Evolutionary conservation across 805 yeast genomes (phyloP).

Genomic region (Ogataea degrootiae): DNA sequence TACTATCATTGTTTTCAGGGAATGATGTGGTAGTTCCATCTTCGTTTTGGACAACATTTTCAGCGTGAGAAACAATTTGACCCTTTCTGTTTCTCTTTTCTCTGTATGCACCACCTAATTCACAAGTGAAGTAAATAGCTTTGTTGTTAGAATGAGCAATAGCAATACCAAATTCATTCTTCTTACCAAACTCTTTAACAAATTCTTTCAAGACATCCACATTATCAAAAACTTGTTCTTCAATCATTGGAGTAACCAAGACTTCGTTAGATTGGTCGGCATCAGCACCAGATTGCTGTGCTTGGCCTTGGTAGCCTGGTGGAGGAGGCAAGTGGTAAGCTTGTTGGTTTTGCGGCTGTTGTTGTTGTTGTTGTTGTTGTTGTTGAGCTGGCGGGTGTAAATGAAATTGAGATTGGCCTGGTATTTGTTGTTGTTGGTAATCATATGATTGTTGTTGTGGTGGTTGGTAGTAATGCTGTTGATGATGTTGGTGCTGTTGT

Average conservation of each 20-base stretch:
- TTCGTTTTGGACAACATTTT: slow-evolving; percentile 2
- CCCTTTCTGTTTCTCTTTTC: slow-evolving; percentile 37
- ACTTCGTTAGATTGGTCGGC: slow-evolving; percentile 32
- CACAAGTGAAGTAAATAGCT: slow-evolving; percentile 57
- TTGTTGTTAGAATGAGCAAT: slow-evolving; percentile 55
- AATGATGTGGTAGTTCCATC: neutral
- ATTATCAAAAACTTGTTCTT: slow-evolving; percentile 46
- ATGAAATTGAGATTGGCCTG: slow-evolving; percentile 8
- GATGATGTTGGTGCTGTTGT: slow-evolving; percentile 4
- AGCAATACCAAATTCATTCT: slow-evolving; percentile 55
- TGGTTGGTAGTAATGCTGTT: slow-evolving; percentile 8
- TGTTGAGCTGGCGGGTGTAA: slow-evolving; percentile 6
- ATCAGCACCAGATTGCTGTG: slow-evolving; percentile 6
- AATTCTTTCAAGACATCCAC: slow-evolving; percentile 49
- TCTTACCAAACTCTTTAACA: slow-evolving; percentile 51
- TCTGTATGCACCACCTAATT: slow-evolving; percentile 52
- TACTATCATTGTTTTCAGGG: slow-evolving; percentile 6
- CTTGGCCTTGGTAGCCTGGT: neutral
- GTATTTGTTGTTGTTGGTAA: slow-evolving; percentile 6
- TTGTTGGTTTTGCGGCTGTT: slow-evolving; percentile 5
- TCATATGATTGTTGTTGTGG: slow-evolving; percentile 9
- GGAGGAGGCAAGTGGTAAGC: slow-evolving; percentile 1
- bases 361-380: slow-evolving; percentile 5
- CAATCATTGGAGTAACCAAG: slow-evolving; percentile 49
- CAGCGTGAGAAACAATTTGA: slow-evolving; percentile 2